These are phyloP conservation scores for Hortiboletus campestris DNA, from an alignment of 768 basidiomycete genomes.

Conservation along the genomic window DNA sequence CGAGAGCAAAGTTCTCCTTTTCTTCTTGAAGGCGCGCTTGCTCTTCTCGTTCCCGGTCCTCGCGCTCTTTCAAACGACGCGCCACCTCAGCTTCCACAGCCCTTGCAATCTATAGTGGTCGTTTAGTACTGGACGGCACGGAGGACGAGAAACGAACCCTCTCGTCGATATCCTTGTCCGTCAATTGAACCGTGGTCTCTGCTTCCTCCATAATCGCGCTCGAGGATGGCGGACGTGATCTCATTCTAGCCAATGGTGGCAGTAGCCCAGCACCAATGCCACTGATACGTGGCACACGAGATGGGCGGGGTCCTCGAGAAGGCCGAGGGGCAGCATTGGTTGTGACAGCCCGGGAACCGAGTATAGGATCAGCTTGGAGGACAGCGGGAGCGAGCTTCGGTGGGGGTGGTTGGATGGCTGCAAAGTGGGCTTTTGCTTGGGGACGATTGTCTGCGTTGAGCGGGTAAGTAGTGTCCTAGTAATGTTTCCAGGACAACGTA, in stretches of 20 bases:
- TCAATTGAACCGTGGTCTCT: slow-evolving; percentile 34
- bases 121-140: not conserved
- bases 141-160: slow-evolving; percentile 40
- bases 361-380: slow-evolving; percentile 41
- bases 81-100: slow-evolving; percentile 76
- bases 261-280: slow-evolving; percentile 27
- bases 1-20: slow-evolving; percentile 24
- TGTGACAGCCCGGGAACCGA: slow-evolving; percentile 10
- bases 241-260: slow-evolving; percentile 21
- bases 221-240: slow-evolving; percentile 19
- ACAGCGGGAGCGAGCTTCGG: slow-evolving; percentile 45
- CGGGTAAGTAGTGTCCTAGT: not conserved
- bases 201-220: slow-evolving; percentile 11
- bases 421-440: slow-evolving; percentile 59
- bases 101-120: slow-evolving; percentile 53
- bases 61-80: slow-evolving; percentile 53
- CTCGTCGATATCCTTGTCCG: slow-evolving; percentile 74
- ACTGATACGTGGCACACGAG: slow-evolving; percentile 33
- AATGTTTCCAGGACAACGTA: slow-evolving; percentile 28
- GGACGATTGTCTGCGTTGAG: slow-evolving; percentile 52
- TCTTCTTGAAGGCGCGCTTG: slow-evolving; percentile 23
- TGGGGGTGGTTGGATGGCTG: slow-evolving; percentile 53
- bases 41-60: slow-evolving; percentile 35
- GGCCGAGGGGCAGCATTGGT: slow-evolving; percentile 12
- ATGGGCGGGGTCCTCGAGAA: slow-evolving; percentile 29